A percentile compares a stretch with the other conserved stretches of the same genome.
Conservation (phyloP, 306 rosid species). For the Gillenia trifoliata region DNA sequence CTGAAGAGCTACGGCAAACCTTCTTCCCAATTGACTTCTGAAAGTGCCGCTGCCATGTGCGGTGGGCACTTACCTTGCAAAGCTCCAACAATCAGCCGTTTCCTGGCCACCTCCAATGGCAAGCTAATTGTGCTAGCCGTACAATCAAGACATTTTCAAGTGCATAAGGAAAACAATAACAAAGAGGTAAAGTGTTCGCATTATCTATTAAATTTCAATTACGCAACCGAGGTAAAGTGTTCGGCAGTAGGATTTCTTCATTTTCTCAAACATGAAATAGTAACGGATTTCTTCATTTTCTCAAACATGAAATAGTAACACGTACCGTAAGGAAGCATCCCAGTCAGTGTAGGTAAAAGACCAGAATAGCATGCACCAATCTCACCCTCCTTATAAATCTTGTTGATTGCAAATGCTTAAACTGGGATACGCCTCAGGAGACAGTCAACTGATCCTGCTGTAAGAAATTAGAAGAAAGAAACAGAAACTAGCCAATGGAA, state of each 20-base stretch:
- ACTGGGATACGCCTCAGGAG: constrained; percentile 77
- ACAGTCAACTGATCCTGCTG: constrained; percentile 86
- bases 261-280: constrained; percentile 59
- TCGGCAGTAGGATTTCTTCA: constrained; percentile 65
- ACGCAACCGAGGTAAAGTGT: not conserved
- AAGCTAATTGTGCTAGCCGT: constrained; percentile 93
- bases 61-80: too few species aligned
- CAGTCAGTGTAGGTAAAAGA: constrained; percentile 74
- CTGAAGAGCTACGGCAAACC: too few species aligned
- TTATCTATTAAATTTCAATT: not conserved
- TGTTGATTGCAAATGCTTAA: constrained; percentile 65
- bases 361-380: constrained; percentile 84
- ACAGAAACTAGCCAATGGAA: too few species aligned
- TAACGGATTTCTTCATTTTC: constrained; percentile 72
- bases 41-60: constrained; percentile 80
- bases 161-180: not conserved
- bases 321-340: constrained; percentile 98
- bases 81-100: constrained; percentile 93
- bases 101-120: constrained; percentile 94
- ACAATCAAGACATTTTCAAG: too few species aligned
- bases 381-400: constrained; percentile 80
- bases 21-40: constrained; percentile 65
- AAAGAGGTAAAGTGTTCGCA: too few species aligned
- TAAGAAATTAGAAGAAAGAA: constrained; percentile 18
- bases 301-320: constrained; percentile 95